phyloP scores from a whole-genome alignment of 2,329 filamentous ascomycete species.

The Colletotrichum falcatum region DNA sequence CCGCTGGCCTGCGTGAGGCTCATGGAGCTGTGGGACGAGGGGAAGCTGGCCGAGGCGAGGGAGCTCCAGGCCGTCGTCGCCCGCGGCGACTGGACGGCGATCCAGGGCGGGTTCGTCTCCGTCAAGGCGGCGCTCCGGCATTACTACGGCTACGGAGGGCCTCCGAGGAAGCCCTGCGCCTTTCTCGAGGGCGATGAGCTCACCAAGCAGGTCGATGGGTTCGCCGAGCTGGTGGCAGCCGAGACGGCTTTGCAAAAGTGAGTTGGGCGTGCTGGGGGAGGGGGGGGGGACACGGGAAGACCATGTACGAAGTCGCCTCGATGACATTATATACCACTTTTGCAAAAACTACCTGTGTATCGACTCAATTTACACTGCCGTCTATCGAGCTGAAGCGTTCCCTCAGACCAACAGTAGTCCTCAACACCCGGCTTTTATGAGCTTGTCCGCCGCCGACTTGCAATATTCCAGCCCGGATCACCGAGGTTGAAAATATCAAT shows the following conservation, averaged over 20 bases:
- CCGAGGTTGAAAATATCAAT: background rate
- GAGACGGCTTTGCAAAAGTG: constrained; percentile 43
- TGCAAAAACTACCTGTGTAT: background rate
- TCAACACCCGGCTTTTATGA: too few relatives aligned
- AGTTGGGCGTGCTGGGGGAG: background rate
- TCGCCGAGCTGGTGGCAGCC: constrained; percentile 46
- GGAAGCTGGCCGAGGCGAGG: constrained; percentile 68
- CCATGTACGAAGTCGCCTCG: background rate
- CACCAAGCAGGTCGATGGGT: constrained; percentile 45
- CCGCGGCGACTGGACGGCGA: constrained; percentile 76
- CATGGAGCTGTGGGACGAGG: constrained; percentile 69
- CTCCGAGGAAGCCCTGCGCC: constrained; percentile 63
- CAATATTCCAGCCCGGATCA: background rate
- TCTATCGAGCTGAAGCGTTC: too few relatives aligned
- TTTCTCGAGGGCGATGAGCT: constrained; percentile 46
- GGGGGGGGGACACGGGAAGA: too few relatives aligned
- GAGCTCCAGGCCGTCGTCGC: constrained; percentile 74
- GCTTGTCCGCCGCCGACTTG: background rate
- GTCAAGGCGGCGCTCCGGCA: constrained; percentile 74
- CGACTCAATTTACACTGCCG: background rate
- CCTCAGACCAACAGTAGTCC: too few relatives aligned
- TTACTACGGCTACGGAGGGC: constrained; percentile 74
- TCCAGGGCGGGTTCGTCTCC: constrained; percentile 75
- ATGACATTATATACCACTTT: background rate
- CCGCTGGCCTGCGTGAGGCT: constrained; percentile 74